A percentile compares a stretch with the other conserved stretches of the same genome.
These are phyloP conservation scores for Colletotrichum caudatum DNA, from an alignment of 2,329 filamentous ascomycete species.

Conservation along the genomic window DNA sequence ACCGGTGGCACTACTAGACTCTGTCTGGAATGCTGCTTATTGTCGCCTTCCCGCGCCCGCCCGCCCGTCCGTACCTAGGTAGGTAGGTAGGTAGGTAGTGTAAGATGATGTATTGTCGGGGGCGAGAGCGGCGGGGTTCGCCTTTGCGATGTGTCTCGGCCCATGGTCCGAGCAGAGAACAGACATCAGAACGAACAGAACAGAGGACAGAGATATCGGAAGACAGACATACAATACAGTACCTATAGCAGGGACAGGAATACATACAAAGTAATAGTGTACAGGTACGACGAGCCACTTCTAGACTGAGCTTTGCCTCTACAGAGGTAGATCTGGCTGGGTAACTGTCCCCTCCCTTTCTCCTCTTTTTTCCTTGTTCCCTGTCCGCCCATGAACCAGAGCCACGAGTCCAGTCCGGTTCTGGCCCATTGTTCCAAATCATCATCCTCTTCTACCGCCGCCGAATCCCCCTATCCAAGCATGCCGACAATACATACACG, in stretches of 20 bases:
- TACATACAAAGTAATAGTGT: too few species aligned
- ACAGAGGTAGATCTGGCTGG: background rate
- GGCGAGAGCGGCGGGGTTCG: background rate
- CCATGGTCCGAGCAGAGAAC: background rate
- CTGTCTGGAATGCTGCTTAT: background rate
- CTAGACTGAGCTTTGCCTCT: background rate
- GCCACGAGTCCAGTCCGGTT: constrained; percentile 13
- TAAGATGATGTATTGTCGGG: background rate
- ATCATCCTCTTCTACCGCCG: background rate
- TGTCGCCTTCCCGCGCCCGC: background rate
- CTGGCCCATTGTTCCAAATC: constrained; percentile 12
- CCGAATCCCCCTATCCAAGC: background rate
- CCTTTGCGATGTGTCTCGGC: background rate
- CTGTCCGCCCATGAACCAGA: background rate
- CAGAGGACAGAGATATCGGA: background rate
- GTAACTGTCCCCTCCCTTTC: background rate
- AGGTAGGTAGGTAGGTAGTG: background rate
- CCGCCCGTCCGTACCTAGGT: background rate
- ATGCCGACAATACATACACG: too few species aligned
- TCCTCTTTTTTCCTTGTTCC: background rate
- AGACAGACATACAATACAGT: background rate
- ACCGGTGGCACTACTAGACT: background rate
- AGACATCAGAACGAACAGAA: background rate
- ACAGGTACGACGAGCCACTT: too few species aligned
- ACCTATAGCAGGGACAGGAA: too few species aligned